Conservation (phyloP, 2,329 filamentous ascomycete species). For the Colletotrichum higginsianum region DNA sequence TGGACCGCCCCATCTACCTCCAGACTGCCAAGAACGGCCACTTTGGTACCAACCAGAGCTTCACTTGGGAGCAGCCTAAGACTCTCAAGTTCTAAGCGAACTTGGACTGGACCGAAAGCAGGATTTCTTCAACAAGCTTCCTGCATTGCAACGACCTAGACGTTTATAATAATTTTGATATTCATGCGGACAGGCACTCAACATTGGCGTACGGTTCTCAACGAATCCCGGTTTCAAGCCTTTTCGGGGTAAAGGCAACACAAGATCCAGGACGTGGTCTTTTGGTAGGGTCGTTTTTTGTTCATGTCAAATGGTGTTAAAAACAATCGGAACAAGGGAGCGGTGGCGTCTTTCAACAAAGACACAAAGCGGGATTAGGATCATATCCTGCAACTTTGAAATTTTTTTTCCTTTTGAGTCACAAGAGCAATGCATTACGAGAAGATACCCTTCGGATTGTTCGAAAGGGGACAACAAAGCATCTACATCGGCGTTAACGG, state of each 20-base stretch:
- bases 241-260: constrained; percentile 42
- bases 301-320: constrained; percentile 39
- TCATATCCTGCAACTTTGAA: constrained; percentile 45
- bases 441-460: constrained; percentile 53
- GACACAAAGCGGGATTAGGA: constrained; percentile 50
- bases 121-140: constrained; percentile 44
- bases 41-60: constrained; percentile 96
- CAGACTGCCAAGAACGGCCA: constrained; percentile 99
- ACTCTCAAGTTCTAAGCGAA: constrained; percentile 84
- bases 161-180: constrained; percentile 43
- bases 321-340: constrained; percentile 45
- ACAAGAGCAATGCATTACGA: constrained; percentile 55
- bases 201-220: constrained; percentile 45
- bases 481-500: constrained; percentile 56
- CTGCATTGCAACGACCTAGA: constrained; percentile 45
- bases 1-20: constrained; percentile 97
- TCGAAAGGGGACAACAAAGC: constrained; percentile 43
- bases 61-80: constrained; percentile 99
- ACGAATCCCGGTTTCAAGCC: constrained; percentile 44
- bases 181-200: constrained; percentile 43
- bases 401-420: constrained; percentile 30
- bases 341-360: constrained; percentile 65
- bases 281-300: constrained; percentile 34
- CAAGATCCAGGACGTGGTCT: constrained; percentile 33
- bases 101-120: constrained; percentile 31